Percentiles rank a stretch among this genome's conserved stretches.
Evolutionary conservation across 2,329 filamentous ascomycete species (phyloP).

Genomic region (Epichloe uncinata): DNA sequence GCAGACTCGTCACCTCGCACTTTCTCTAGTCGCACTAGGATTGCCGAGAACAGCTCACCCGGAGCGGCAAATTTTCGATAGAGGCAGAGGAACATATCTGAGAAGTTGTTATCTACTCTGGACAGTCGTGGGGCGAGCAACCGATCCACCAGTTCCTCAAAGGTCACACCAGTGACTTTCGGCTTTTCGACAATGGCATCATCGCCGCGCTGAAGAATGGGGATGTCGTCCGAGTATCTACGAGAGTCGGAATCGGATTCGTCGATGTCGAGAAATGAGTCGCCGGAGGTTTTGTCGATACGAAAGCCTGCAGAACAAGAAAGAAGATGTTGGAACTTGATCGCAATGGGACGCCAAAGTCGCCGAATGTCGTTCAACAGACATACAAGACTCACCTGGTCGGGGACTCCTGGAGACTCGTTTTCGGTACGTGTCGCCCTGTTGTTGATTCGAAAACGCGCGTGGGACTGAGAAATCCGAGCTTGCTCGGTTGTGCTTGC

Average conservation of each 20-base stretch:
- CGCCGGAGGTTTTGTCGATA: slow-evolving; percentile 32
- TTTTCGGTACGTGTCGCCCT: slow-evolving; percentile 21
- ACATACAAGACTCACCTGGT: slow-evolving; percentile 10
- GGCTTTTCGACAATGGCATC: slow-evolving; percentile 41
- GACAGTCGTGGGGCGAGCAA: slow-evolving; percentile 70
- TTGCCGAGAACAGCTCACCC: slow-evolving; percentile 59
- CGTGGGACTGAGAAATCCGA: slow-evolving; percentile 53
- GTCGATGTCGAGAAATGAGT: slow-evolving; percentile 53
- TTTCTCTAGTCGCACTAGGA: slow-evolving; percentile 62
- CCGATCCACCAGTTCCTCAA: slow-evolving; percentile 74
- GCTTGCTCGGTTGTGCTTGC: slow-evolving; percentile 56
- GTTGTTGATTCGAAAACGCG: slow-evolving; percentile 36
- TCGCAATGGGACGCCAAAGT: not conserved
- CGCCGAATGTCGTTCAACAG: not conserved
- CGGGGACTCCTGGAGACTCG: slow-evolving; percentile 21
- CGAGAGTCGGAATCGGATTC: slow-evolving; percentile 57
- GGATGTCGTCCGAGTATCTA: slow-evolving; percentile 52
- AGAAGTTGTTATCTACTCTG: slow-evolving; percentile 79
- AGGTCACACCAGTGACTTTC: slow-evolving; percentile 39
- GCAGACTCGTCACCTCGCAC: slow-evolving; percentile 52
- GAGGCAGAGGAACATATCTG: slow-evolving; percentile 76
- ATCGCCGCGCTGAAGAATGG: slow-evolving; percentile 52
- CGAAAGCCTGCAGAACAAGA: slow-evolving; percentile 31
- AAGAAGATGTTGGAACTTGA: not conserved
- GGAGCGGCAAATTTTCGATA: slow-evolving; percentile 91